Percentiles rank a stretch among this genome's conserved stretches.
These are phyloP conservation scores for Hymenoscyphus occultus DNA, from an alignment of 2,329 filamentous ascomycete genomes.

Conservation along the genomic window DNA sequence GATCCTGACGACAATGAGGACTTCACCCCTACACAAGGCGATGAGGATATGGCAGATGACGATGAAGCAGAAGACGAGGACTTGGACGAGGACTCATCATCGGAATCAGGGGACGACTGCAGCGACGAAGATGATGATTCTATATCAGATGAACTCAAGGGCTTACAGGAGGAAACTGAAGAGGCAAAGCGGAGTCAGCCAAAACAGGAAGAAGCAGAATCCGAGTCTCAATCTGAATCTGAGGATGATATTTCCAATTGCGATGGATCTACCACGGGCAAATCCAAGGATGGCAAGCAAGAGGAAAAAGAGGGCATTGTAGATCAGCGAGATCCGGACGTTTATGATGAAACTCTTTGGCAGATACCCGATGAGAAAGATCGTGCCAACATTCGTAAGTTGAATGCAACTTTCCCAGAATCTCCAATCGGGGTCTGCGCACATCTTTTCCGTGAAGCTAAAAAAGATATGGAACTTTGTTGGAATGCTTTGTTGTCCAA, in stretches of 20 bases:
- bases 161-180: slow-evolving; percentile 21
- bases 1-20: slow-evolving; percentile 34
- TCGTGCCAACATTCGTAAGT: slow-evolving; percentile 30
- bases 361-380: slow-evolving; percentile 21
- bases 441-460: slow-evolving; percentile 30
- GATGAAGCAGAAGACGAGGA: slow-evolving; percentile 30
- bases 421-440: slow-evolving; percentile 32
- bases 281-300: neutral
- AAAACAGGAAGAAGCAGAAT: slow-evolving; percentile 7
- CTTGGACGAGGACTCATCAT: slow-evolving; percentile 16
- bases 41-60: slow-evolving; percentile 34
- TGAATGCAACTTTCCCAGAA: slow-evolving; percentile 34
- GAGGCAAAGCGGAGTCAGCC: slow-evolving; percentile 19
- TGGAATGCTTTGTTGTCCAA: slow-evolving; percentile 32
- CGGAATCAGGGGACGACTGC: slow-evolving; percentile 12
- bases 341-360: neutral
- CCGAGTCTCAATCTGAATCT: neutral
- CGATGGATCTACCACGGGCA: neutral
- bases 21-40: slow-evolving; percentile 26
- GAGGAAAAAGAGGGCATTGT: neutral
- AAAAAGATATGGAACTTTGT: slow-evolving; percentile 31
- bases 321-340: neutral
- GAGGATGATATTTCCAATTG: slow-evolving; percentile 4
- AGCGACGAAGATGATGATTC: slow-evolving; percentile 28
- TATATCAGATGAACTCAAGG: slow-evolving; percentile 14